These are phyloP conservation scores for Besnoitia besnoiti DNA, from an alignment of 169 alveolate genomes.

Conservation along the genomic window DNA sequence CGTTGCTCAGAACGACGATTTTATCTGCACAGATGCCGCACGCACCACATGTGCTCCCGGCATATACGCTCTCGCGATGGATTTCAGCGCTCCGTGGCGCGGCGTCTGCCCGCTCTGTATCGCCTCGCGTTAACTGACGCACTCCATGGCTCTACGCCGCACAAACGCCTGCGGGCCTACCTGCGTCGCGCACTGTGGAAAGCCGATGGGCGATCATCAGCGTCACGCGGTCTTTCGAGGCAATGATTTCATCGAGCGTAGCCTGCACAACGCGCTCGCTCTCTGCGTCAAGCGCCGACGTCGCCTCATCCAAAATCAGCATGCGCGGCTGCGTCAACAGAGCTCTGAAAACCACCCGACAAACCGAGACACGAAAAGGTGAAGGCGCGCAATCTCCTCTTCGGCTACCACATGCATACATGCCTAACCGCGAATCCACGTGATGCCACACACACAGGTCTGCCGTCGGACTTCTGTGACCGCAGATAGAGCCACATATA, in stretches of 20 bases:
- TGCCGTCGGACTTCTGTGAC: no score
- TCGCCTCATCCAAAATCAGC: conserved; percentile 94
- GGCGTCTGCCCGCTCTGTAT: no score
- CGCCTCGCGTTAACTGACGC: no score
- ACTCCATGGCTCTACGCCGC: no score
- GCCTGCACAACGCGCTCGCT: conserved; percentile 62
- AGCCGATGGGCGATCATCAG: conserved; percentile 93
- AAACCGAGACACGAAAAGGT: not conserved
- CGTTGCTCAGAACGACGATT: conserved; percentile 63
- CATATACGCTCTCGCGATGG: no score
- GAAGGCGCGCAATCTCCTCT: not conserved
- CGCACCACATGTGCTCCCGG: no score
- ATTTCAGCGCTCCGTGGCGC: no score
- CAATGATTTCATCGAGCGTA: conserved; percentile 56
- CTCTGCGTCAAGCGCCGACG: conserved; percentile 88
- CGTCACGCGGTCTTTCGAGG: conserved; percentile 73
- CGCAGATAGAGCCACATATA: not conserved
- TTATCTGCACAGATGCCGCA: conserved; percentile 24
- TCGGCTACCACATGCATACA: no score
- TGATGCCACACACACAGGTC: no score
- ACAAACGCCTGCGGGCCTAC: not conserved
- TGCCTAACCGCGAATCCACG: no score
- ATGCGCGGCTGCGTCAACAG: conserved; percentile 79
- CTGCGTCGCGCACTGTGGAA: conserved; percentile 84
- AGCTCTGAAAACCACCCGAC: conserved; percentile 32